Percentiles rank a stretch among this genome's conserved stretches.
Evolutionary conservation across 306 rosid genomes (phyloP).

Genomic region (Lathyrus oleraceus): DNA sequence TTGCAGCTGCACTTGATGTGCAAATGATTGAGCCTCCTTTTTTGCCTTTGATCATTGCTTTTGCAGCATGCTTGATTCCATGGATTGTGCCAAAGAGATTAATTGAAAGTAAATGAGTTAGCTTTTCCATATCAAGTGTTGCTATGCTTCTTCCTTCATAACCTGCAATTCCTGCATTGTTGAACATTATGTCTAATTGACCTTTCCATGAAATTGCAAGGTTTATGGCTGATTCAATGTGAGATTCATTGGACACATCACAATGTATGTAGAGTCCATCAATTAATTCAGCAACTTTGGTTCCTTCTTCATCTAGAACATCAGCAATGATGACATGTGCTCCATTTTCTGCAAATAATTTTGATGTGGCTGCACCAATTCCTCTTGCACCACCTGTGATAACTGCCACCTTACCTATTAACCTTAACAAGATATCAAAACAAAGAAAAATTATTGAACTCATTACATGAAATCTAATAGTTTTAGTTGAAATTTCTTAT

Average conservation of each 20-base stretch:
- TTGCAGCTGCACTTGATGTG: slow-evolving; percentile 71
- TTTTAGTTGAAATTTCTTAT: neutral
- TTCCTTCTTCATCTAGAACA: slow-evolving; percentile 69
- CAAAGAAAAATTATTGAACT: neutral
- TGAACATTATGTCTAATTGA: slow-evolving; percentile 67
- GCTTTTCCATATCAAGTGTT: slow-evolving; percentile 51
- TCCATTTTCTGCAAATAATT: slow-evolving; percentile 62
- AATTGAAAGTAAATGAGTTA: slow-evolving; percentile 42
- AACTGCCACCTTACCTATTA: slow-evolving; percentile 62
- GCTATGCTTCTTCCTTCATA: slow-evolving; percentile 66
- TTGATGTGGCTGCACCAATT: slow-evolving; percentile 83
- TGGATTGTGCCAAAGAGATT: slow-evolving; percentile 66
- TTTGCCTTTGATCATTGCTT: slow-evolving; percentile 62
- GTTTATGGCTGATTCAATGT: slow-evolving; percentile 67
- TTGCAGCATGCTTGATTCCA: slow-evolving; percentile 73
- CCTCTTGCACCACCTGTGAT: slow-evolving; percentile 91
- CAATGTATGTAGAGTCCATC: slow-evolving; percentile 74
- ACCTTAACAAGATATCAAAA: slow-evolving; percentile 33
- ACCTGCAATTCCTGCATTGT: slow-evolving; percentile 77
- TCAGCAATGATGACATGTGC: slow-evolving; percentile 76
- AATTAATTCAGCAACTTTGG: slow-evolving; percentile 48
- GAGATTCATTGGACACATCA: slow-evolving; percentile 67
- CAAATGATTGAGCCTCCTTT: slow-evolving; percentile 72
- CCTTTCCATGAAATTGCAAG: slow-evolving; percentile 72
- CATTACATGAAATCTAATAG: neutral